Conservation (phyloP, 177 flowering plant genomes). For the Vitis hybrid region DNA sequence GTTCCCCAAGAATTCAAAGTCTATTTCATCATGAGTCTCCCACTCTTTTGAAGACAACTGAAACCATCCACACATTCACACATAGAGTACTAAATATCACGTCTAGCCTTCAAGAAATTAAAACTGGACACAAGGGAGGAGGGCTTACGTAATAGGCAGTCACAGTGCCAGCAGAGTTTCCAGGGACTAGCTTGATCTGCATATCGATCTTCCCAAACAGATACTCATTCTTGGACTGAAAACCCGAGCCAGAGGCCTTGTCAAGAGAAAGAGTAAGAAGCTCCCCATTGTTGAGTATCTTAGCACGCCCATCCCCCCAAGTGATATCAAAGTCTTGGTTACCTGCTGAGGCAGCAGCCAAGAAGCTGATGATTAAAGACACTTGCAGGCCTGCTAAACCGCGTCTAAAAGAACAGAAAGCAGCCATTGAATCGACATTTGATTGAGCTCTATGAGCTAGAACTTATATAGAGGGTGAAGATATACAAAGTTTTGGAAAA, state of each 20-base stretch:
- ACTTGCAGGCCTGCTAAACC: not conserved
- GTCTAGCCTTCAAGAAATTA: too few relatives aligned
- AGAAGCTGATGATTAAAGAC: not conserved
- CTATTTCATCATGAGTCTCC: slow-evolving; percentile 22
- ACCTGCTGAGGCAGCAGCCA: slow-evolving; percentile 7
- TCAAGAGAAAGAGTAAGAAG: slow-evolving; percentile 29
- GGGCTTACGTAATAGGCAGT: slow-evolving; percentile 22
- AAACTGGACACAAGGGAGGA: not conserved
- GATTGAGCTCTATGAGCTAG: too few relatives aligned
- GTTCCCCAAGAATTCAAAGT: slow-evolving; percentile 31
- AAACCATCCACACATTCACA: not conserved
- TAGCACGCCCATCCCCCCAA: slow-evolving; percentile 29
- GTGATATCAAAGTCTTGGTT: slow-evolving; percentile 19
- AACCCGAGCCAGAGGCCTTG: slow-evolving; percentile 30
- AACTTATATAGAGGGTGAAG: too few relatives aligned
- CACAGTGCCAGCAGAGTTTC: slow-evolving; percentile 25
- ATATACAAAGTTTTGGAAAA: too few relatives aligned
- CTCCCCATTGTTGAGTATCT: slow-evolving; percentile 17
- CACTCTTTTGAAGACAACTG: slow-evolving; percentile 20
- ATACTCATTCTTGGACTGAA: slow-evolving; percentile 19
- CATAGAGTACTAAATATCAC: too few relatives aligned
- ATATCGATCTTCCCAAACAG: slow-evolving; percentile 24
- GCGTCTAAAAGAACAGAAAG: too few relatives aligned
- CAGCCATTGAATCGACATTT: too few relatives aligned
- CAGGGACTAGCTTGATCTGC: slow-evolving; percentile 31